Conservation (phyloP, 495 filamentous ascomycete species). For the Neurospora tetrasperma region DNA sequence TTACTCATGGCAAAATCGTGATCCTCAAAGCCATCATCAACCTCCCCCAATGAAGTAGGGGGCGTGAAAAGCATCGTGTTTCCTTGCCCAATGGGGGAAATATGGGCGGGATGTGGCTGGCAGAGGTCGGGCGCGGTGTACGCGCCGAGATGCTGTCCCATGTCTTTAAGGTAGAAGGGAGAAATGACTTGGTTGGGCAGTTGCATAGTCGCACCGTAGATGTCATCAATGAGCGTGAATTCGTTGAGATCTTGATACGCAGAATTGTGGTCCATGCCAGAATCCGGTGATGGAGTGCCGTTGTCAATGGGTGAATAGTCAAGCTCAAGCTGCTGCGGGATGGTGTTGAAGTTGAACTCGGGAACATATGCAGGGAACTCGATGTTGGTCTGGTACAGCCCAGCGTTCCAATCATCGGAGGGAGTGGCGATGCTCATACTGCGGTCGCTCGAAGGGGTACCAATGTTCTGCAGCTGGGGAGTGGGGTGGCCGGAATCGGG, state of each 20-base stretch:
- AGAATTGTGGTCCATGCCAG: conserved; percentile 33
- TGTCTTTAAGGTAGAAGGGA: conserved; percentile 28
- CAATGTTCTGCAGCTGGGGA: conserved; percentile 45
- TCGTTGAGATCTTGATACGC: conserved; percentile 37
- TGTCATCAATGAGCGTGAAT: conserved; percentile 43
- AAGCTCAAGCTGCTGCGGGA: conserved; percentile 36
- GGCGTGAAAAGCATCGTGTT: conserved; percentile 57
- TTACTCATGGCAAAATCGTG: conserved; percentile 16
- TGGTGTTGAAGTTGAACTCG: conserved; percentile 26
- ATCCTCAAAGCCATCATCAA: conserved; percentile 41
- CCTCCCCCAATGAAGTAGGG: conserved; percentile 30
- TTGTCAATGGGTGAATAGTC: conserved; percentile 40
- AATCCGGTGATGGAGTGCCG: conserved; percentile 36
- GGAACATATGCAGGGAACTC: conserved; percentile 35
- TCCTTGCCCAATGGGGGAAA: conserved; percentile 53
- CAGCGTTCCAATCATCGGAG: conserved; percentile 28
- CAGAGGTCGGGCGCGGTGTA: conserved; percentile 25
- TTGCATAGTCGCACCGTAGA: conserved; percentile 41
- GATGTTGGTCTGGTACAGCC: conserved; percentile 19
- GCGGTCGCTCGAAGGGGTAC: conserved; percentile 35
- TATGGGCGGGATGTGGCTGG: conserved; percentile 35
- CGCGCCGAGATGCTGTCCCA: conserved; percentile 24
- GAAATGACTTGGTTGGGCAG: conserved; percentile 28
- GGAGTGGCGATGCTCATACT: conserved; percentile 34
- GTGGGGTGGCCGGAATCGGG: conserved; percentile 36